phyloP scores from a whole-genome alignment of 2,329 filamentous ascomycete genomes.

The Cercospora sp. region DNA sequence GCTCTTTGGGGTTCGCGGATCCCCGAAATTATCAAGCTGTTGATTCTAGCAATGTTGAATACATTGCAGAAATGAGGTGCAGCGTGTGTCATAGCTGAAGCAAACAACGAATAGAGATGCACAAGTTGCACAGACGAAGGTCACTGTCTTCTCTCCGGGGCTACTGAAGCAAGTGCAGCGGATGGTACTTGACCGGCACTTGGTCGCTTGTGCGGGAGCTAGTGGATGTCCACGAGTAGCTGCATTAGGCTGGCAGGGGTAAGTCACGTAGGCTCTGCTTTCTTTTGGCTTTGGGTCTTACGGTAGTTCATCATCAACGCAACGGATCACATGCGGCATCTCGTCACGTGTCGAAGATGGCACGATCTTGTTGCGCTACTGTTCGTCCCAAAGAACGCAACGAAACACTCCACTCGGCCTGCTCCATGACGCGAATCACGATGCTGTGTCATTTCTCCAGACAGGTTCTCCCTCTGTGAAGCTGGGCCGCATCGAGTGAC shows the following conservation, averaged over 20 bases:
- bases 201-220: background rate
- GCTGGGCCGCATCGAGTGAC: background rate
- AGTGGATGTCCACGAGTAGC: conserved; percentile 1
- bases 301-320: background rate
- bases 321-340: background rate
- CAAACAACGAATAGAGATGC: background rate
- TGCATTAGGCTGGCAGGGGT: background rate
- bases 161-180: background rate
- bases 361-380: background rate
- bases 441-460: background rate
- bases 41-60: background rate
- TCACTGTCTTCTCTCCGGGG: background rate
- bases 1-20: background rate
- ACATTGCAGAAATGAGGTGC: background rate
- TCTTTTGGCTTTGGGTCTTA: background rate
- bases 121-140: background rate
- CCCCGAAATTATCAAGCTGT: background rate
- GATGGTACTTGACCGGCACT: background rate
- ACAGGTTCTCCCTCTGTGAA: background rate
- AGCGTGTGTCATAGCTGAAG: background rate
- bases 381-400: background rate
- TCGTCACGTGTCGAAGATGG: background rate
- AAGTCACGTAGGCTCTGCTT: background rate
- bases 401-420: background rate
- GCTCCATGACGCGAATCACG: background rate